phyloP scores from a whole-genome alignment of 148 eudicot genomes.

The Pharnaceum exiguum region DNA sequence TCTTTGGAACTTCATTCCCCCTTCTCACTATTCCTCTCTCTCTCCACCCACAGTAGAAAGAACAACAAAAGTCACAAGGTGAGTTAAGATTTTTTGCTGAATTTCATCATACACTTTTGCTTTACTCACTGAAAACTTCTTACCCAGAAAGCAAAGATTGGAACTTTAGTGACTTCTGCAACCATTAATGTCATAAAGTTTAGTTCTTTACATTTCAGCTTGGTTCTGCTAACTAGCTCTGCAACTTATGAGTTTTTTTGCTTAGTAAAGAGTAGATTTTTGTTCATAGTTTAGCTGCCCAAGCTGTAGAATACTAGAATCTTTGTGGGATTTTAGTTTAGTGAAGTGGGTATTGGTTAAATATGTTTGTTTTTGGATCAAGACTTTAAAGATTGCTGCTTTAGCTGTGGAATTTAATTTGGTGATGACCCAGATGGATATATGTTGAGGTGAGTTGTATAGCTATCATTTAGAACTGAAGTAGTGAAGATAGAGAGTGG shows the following conservation, averaged over 20 bases:
- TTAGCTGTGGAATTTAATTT: not conserved
- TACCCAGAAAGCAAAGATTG: conserved; percentile 1
- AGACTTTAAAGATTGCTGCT: not conserved
- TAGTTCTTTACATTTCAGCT: not conserved
- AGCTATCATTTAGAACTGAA: not conserved
- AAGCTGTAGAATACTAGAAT: not conserved
- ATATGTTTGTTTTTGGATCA: conserved; percentile 6
- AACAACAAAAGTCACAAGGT: no score
- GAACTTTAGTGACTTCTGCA: not conserved
- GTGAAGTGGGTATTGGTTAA: conserved; percentile 14
- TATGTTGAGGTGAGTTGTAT: not conserved
- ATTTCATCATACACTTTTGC: not conserved
- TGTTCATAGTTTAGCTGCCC: not conserved
- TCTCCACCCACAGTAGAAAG: no score
- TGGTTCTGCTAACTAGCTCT: not conserved
- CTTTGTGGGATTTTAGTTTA: no score
- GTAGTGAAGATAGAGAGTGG: no score
- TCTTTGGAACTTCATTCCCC: no score
- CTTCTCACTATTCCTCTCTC: no score
- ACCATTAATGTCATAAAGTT: not conserved
- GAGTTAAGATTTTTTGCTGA: conserved; percentile 10
- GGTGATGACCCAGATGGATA: not conserved
- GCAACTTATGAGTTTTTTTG: not conserved
- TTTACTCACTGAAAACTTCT: not conserved
- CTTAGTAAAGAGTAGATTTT: not conserved